A percentile compares a stretch with the other conserved stretches of the same genome.
phyloP scores from a whole-genome alignment of 129 eudicot species.

The Calendula officinalis region DNA sequence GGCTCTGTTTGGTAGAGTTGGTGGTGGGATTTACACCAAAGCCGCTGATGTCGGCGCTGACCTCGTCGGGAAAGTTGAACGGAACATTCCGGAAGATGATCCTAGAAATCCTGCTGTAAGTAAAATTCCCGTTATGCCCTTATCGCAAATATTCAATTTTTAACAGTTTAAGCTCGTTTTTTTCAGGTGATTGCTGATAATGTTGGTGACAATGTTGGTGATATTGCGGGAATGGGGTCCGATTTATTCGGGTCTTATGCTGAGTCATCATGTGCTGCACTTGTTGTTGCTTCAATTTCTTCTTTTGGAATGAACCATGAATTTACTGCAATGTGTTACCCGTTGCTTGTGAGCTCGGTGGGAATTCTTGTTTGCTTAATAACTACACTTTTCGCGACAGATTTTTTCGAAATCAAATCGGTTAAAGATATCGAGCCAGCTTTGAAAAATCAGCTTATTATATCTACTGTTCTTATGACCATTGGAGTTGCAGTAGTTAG shows the following conservation, averaged over 20 bases:
- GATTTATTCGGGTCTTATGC: slow-evolving; percentile 81
- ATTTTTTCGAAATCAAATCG: slow-evolving; percentile 56
- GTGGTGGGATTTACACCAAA: slow-evolving; percentile 76
- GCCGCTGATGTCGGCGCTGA: slow-evolving; percentile 87
- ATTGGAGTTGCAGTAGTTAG: slow-evolving; percentile 54
- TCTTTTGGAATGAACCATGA: slow-evolving; percentile 70
- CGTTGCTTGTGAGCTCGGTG: slow-evolving; percentile 64
- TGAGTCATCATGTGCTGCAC: slow-evolving; percentile 79
- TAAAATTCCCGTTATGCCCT: neutral
- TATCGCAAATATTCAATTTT: neutral
- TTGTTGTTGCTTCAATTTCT: slow-evolving; percentile 74
- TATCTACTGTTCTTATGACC: slow-evolving; percentile 72
- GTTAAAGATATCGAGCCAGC: slow-evolving; percentile 79
- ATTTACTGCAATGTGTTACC: slow-evolving; percentile 65
- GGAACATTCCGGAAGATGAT: slow-evolving; percentile 79
- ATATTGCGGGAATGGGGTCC: slow-evolving; percentile 84
- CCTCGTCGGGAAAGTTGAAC: slow-evolving; percentile 70
- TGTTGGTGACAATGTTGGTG: slow-evolving; percentile 80
- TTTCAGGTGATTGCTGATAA: slow-evolving; percentile 76
- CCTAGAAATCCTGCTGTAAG: slow-evolving; percentile 84
- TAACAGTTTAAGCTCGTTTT: neutral
- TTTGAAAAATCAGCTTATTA: slow-evolving; percentile 64
- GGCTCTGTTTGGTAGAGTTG: slow-evolving; percentile 82
- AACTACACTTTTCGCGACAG: slow-evolving; percentile 72
- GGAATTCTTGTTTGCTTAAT: slow-evolving; percentile 71